These are phyloP conservation scores for Candida namnaoensis DNA, from an alignment of 805 yeast genomes.

Conservation along the genomic window DNA sequence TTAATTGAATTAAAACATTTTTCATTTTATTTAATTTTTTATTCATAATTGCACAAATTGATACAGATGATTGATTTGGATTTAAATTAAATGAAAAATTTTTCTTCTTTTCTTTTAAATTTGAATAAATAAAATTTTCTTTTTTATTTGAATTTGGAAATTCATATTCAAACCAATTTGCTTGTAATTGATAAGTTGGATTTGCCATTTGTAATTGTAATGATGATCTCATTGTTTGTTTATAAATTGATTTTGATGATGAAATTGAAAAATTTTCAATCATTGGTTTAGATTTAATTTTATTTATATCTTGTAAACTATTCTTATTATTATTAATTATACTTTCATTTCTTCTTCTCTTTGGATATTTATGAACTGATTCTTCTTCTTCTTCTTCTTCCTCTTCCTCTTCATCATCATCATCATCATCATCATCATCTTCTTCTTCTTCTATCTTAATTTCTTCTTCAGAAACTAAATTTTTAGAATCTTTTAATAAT, in stretches of 20 bases:
- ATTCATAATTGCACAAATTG: conserved; percentile 34
- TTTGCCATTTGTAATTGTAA: neutral
- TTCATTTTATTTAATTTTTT: conserved; percentile 28
- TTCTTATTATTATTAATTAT: neutral
- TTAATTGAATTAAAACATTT: conserved; percentile 24
- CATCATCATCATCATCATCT: too few species aligned
- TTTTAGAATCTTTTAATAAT: conserved; percentile 14
- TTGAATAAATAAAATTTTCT: too few species aligned
- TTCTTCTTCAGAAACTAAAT: too few species aligned
- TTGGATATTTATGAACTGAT: conserved; percentile 2
- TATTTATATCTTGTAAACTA: conserved; percentile 1
- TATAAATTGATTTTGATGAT: conserved; percentile 20
- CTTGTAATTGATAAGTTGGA: conserved; percentile 12
- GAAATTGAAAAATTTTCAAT: conserved; percentile 20
- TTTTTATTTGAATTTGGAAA: conserved; percentile 4
- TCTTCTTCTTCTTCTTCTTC: neutral
- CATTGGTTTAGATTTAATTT: conserved; percentile 8
- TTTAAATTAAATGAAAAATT: conserved; percentile 37
- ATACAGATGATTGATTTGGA: conserved; percentile 34
- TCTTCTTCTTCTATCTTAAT: neutral
- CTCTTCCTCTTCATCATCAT: too few species aligned
- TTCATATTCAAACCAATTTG: conserved; percentile 26
- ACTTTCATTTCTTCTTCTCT: conserved; percentile 4
- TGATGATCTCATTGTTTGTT: conserved; percentile 16
- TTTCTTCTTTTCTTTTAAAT: neutral